A percentile compares a stretch with the other conserved stretches of the same genome.
phyloP scores from a whole-genome alignment of 306 rosid species.

The Urtica urens region DNA sequence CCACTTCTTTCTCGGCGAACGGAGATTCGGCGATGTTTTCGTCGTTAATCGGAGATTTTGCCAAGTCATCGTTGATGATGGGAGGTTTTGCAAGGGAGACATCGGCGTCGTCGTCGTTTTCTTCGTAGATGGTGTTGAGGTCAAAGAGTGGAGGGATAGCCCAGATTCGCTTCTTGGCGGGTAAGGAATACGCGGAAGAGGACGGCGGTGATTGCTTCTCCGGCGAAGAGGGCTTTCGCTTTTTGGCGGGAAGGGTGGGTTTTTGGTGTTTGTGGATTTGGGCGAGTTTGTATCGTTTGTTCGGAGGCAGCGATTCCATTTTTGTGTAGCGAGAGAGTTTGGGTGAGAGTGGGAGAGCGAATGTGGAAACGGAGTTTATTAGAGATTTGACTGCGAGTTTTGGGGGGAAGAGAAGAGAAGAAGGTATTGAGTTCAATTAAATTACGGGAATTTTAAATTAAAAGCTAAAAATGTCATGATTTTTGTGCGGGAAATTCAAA shows the following conservation, averaged over 20 bases:
- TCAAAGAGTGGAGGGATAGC: conserved; percentile 24
- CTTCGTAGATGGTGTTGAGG: conserved; percentile 4
- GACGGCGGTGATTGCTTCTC: conserved; percentile 9
- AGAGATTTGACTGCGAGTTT: background rate
- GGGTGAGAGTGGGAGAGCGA: background rate
- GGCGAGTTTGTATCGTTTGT: conserved; percentile 50
- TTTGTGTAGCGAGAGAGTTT: background rate
- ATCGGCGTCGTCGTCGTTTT: background rate
- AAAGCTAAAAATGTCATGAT: background rate
- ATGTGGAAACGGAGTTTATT: background rate
- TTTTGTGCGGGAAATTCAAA: background rate
- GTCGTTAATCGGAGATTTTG: background rate
- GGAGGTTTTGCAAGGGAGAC: background rate
- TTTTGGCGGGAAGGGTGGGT: conserved; percentile 50
- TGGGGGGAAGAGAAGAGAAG: background rate
- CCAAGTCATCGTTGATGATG: background rate
- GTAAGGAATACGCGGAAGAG: conserved; percentile 28
- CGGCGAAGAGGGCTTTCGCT: conserved; percentile 57
- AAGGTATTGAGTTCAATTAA: background rate
- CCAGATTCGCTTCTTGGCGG: conserved; percentile 71
- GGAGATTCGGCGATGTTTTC: background rate
- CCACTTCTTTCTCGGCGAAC: background rate
- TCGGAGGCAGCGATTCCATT: conserved; percentile 64
- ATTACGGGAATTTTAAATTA: background rate
- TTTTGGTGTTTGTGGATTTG: conserved; percentile 34